A percentile compares a stretch with the other conserved stretches of the same genome.
These are phyloP conservation scores for Chrysoporthe austroafricana DNA, from an alignment of 2,329 filamentous ascomycete species.

Conservation along the genomic window DNA sequence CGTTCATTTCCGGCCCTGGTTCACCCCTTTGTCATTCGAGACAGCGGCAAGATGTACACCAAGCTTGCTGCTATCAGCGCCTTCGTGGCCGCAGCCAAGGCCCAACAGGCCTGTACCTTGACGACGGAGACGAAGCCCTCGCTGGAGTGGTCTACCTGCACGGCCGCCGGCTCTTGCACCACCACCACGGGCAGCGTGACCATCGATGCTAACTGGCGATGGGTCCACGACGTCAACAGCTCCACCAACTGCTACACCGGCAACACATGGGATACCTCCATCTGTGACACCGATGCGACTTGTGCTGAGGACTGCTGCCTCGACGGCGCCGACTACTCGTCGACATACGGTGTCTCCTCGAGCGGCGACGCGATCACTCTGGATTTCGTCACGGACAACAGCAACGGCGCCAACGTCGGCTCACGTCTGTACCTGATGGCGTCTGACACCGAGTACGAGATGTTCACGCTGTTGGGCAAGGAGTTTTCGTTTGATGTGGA, in stretches of 20 bases:
- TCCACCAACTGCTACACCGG: constrained; percentile 62
- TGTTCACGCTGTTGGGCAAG: constrained; percentile 66
- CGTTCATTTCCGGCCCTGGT: neutral
- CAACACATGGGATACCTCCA: constrained; percentile 43
- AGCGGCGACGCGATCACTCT: constrained; percentile 50
- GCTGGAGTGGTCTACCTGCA: constrained; percentile 58
- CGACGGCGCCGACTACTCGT: constrained; percentile 50
- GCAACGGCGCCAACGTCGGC: constrained; percentile 49
- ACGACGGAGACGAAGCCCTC: constrained; percentile 55
- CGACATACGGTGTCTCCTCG: constrained; percentile 52
- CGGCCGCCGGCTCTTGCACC: constrained; percentile 52
- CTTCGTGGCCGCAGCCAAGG: constrained; percentile 17
- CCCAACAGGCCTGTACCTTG: constrained; percentile 42
- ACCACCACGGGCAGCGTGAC: constrained; percentile 54
- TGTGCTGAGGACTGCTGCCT: constrained; percentile 51
- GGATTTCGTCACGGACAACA: constrained; percentile 54
- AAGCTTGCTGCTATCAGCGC: constrained; percentile 17
- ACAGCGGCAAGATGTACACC: constrained; percentile 8
- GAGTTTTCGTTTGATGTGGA: constrained; percentile 77
- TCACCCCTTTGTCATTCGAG: neutral
- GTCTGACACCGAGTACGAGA: constrained; percentile 63
- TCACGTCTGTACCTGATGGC: constrained; percentile 68
- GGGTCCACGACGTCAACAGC: constrained; percentile 53
- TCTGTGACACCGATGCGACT: constrained; percentile 45
- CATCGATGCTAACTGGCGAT: constrained; percentile 66